Base-by-base conservation (phyloP, 306 rosid genomes). In the Acacia melanoxylon region DNA sequence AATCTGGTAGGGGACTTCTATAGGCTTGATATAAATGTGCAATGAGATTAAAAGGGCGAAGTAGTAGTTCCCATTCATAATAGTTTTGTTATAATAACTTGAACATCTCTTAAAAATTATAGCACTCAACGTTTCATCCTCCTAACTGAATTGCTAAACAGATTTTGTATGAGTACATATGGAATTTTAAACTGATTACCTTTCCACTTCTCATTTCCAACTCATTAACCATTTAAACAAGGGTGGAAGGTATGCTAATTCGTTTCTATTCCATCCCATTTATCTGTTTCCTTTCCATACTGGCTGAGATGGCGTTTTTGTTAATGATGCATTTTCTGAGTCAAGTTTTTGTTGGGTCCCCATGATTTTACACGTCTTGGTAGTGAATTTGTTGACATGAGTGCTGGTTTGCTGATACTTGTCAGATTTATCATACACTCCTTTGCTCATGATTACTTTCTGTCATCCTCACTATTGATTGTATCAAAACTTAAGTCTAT, bases 21-120 rank as follows among this genome's bases (percentile, higher is more conserved):
- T 58, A 58, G 45, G 74, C 4, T 33, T 33, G 37, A 33, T 61
- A 63, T 22, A 52, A 25, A 54, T 58, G 22, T 6, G 41, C 49
- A 33, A 33, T 33, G 37, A 33, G 37, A 33, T 52, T n/a, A 24
- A 71, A 31, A 31, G 48, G 85, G 83, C 79, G 81, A 78, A 86
- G 83, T 82, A 77, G 58, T 59, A 29, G 31, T 33, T 13, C 10
- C 10, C 52, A 17, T 20, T 25, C 83, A 27, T 27, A 46, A 51
- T 72, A 58, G 42, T 44, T 25, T 62, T 62, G 6, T 59, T 22
- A 22, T 59, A 24, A 59, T 9, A 24, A 59, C 31, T 24, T 10
- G 16, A 22, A 9, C 10, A 25, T 59, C 66, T 59, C 25, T 59
- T 11, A 24, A 24, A 59, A 22, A 10, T 59, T 59, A 24, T 59